Evolutionary conservation across 129 eudicot genomes (phyloP), one percentile per base, ranked within the genome.

Genomic region (Erigeron canadensis): DNA sequence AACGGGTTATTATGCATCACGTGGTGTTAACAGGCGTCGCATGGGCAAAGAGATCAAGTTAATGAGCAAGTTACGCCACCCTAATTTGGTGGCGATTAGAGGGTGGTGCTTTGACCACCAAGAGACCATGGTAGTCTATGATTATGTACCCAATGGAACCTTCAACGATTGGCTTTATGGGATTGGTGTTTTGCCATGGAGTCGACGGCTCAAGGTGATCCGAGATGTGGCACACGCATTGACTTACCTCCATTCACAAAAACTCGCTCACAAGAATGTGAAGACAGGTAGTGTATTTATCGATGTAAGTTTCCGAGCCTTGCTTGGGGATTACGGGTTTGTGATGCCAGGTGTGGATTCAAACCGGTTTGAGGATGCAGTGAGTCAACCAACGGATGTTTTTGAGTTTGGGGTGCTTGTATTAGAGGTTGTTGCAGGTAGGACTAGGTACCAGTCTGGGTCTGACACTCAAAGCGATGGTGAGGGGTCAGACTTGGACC

Each of bases 71-170:
- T 70, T 88, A 39, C 84, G 96, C 28, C 96, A 88, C 62, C 96
- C 91, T 6, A 83, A 86, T 72, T 19, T 86, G 69, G 96, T 88
- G 23, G 75, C 91, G 0, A 71, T 88, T 10, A 75, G 89, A 69
- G 91, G 96, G 9, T 88, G 96, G 96, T 88, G 89, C 64, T 81
- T 81, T 44, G 91, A 83, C 73, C 77, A 60, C 45, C 75, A 75
- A 10, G 96, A 88, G 70, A 77, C 77, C 23, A 81, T 86, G 60
- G 88, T 86, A 6, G 85, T 88, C 13, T 88, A 88, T 38, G 96
- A 88, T n/a, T 88, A 79, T 7, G 71, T 86, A 13, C 82, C 75
- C 0, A 88, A 88, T 19, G 96, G 87, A 10, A 84, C 85, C 11
- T 73, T 88, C 8, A 80, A 88, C 21, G 82, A 74, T 40, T 88